Evolutionary conservation across 164 flowering plant genomes (phyloP), one percentile per base, ranked within the genome.

Genomic region (Liquidambar formosana): DNA sequence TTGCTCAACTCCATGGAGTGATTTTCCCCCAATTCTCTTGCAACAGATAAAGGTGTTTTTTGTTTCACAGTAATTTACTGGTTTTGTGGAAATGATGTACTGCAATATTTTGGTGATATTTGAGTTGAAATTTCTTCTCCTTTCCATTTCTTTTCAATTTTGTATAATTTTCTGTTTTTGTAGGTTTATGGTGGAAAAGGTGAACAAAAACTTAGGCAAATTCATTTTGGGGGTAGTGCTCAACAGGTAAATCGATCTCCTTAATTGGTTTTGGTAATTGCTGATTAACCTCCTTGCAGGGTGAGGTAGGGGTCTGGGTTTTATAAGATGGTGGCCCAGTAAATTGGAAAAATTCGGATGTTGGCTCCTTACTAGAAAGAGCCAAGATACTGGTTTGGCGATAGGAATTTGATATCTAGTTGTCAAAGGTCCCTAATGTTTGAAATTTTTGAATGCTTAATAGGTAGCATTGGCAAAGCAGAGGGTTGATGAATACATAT

Each of bases 181-280:
- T 73, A 93, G 97, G 95, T 93, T 28, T 68, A 76, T 75, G 97
- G 97, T 60, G 90, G 82, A 41, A 91, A 77, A 78, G 97, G 96
- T 76, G 91, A 84, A 73, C 83, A 85, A 66, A 84, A 82, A 26
- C 91, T 83, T 53, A 85, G 98, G 77, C 89, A 84, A 51, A 83
- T 93, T 63, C 93, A 83, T 68, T 71, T 93, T 71, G 76, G 81
- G 60, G 98, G 98, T 41, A 85, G 76, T 77, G 72, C 89, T 69
- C 86, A 86, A 54, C 96, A 91, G 94, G 97, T 91, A 71, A 67
- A 45, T 43, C 44, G 64, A 14, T 61, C 41, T 33, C 41, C 41
- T 33, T 33, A 2, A 2, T 2, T 33, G 41, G 6, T 33, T 33
- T 33, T 33, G 41, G 41, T 33, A 33, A 33, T 33, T 33, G 6